A percentile compares a stretch with the other conserved stretches of the same genome.
Conservation (phyloP, 108 stramenopile species). For the Cylindrotheca fusiformis region DNA sequence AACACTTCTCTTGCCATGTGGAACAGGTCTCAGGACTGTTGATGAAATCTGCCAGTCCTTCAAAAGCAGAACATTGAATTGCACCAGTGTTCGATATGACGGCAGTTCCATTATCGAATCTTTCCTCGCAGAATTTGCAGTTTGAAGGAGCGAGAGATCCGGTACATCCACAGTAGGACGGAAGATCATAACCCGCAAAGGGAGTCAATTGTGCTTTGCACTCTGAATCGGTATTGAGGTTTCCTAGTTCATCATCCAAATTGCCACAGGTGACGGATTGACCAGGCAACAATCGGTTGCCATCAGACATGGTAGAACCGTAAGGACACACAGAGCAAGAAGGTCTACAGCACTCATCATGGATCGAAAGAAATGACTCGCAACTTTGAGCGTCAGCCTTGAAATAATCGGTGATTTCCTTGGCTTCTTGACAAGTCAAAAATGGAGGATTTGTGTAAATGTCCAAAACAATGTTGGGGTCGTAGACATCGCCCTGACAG, state of each 20-base stretch:
- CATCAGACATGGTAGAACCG: not conserved
- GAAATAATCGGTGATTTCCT: not conserved
- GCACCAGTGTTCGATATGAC: no score
- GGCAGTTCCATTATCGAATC: no score
- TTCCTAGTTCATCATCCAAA: not conserved
- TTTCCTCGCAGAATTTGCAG: not conserved
- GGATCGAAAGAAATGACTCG: not conserved
- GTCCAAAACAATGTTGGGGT: not conserved
- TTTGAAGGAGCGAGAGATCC: not conserved
- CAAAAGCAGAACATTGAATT: no score
- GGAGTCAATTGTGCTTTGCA: not conserved
- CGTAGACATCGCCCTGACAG: not conserved
- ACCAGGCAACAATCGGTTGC: not conserved
- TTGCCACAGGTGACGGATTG: not conserved
- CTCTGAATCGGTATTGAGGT: not conserved
- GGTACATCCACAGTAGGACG: not conserved
- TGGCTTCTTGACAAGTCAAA: not conserved
- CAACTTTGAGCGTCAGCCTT: not conserved
- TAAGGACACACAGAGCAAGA: not conserved
- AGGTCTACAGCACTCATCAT: not conserved
- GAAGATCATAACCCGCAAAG: not conserved
- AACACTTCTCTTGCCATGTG: no score
- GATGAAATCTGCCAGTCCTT: no score
- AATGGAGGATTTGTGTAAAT: not conserved
- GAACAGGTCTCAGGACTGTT: no score